Evolutionary conservation across 1,284 basidiomycete species (phyloP).

Genomic region (Heterobasidion irregulare): DNA sequence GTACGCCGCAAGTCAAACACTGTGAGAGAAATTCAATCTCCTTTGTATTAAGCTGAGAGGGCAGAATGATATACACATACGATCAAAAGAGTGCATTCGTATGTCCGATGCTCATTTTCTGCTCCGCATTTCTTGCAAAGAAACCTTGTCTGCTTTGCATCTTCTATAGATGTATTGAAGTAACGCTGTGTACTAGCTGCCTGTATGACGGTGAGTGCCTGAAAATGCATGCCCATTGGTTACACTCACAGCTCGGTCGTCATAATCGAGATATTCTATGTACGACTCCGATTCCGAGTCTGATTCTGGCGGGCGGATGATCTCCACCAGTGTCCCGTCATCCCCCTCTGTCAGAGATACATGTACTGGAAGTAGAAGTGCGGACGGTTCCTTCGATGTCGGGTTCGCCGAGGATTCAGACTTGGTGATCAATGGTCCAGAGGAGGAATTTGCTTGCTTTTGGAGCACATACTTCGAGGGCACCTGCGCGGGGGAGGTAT

Average conservation of each 20-base stretch:
- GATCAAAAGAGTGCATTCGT: slow-evolving; percentile 57
- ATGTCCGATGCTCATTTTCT: slow-evolving; percentile 57
- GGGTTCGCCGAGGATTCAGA: not conserved
- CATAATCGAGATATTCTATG: slow-evolving; percentile 70
- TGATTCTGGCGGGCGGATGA: slow-evolving; percentile 32
- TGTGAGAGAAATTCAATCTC: slow-evolving; percentile 22
- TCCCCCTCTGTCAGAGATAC: slow-evolving; percentile 42
- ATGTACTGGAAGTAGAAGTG: slow-evolving; percentile 53
- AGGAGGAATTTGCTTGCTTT: not conserved
- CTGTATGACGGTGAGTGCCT: slow-evolving; percentile 7
- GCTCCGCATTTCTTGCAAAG: slow-evolving; percentile 70
- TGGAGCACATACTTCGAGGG: slow-evolving; percentile 9
- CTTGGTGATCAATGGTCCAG: not conserved
- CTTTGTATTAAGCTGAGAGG: slow-evolving; percentile 1
- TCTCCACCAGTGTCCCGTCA: slow-evolving; percentile 30
- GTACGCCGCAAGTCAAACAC: slow-evolving; percentile 85
- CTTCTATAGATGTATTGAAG: slow-evolving; percentile 35
- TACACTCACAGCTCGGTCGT: slow-evolving; percentile 45
- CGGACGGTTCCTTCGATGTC: not conserved
- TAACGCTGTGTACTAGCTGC: slow-evolving; percentile 47
- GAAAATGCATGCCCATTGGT: not conserved
- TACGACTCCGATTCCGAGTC: slow-evolving; percentile 45
- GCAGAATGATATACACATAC: slow-evolving; percentile 30
- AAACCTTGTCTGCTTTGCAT: slow-evolving; percentile 32
- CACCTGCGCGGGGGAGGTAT: slow-evolving; percentile 31